Percentiles rank a stretch among this genome's conserved stretches.
These are phyloP conservation scores for Dactylellina leptospora DNA, from an alignment of 2,329 filamentous ascomycete genomes.

Conservation along the genomic window DNA sequence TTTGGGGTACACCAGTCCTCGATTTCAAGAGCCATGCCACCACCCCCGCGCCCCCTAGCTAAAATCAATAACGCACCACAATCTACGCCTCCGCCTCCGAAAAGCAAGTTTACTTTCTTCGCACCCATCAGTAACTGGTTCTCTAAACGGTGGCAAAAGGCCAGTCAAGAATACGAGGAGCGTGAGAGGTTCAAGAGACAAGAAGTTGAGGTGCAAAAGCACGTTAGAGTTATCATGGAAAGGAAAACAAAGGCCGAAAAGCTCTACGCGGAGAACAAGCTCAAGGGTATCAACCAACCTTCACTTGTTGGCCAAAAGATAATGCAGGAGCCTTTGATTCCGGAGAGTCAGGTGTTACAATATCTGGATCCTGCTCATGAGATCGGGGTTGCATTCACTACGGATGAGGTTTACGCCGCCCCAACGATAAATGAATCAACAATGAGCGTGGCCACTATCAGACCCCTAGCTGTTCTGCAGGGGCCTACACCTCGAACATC, in stretches of 20 bases:
- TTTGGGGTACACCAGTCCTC: constrained; percentile 36
- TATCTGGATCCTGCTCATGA: constrained; percentile 2
- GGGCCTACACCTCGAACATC: constrained; percentile 31
- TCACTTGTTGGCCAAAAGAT: constrained; percentile 20
- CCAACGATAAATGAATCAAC: constrained; percentile 36
- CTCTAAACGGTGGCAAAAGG: constrained; percentile 48
- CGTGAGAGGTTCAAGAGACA: constrained; percentile 40
- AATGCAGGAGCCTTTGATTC: constrained; percentile 31
- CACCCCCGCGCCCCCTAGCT: constrained; percentile 19
- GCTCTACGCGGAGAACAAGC: constrained; percentile 45
- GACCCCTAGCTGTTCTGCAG: constrained; percentile 8
- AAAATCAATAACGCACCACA: constrained; percentile 14
- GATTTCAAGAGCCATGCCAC: constrained; percentile 9
- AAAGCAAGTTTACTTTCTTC: constrained; percentile 46
- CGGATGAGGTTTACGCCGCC: constrained; percentile 39
- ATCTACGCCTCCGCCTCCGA: constrained; percentile 35
- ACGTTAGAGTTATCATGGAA: constrained; percentile 36
- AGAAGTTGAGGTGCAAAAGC: constrained; percentile 31
- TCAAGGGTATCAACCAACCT: constrained; percentile 49
- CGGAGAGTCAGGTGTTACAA: constrained; percentile 26
- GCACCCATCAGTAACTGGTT: constrained; percentile 50
- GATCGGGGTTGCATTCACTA: constrained; percentile 45
- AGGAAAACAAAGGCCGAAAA: constrained; percentile 42
- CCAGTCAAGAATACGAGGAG: constrained; percentile 47
- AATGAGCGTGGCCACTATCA: constrained; percentile 38